Conservation (phyloP, 169 alveolate genomes). For the Plasmodium vinckei region DNA sequence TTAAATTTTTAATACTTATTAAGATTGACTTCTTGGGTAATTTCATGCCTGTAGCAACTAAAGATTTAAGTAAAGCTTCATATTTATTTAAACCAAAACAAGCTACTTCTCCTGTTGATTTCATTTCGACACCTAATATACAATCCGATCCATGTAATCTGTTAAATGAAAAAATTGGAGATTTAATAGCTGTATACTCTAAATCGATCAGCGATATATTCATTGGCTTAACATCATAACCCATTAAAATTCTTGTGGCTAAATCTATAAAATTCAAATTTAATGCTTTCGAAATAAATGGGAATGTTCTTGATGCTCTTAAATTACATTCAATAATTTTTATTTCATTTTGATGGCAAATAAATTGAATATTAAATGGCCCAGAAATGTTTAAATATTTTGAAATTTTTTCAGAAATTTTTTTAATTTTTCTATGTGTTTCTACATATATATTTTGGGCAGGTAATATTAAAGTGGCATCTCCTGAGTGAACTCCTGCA, state of each 20-base stretch:
- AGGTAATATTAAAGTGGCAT: slow-evolving; percentile 91
- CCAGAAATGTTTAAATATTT: slow-evolving; percentile 89
- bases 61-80: slow-evolving; percentile 91
- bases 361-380: slow-evolving; percentile 92
- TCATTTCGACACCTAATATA: slow-evolving; percentile 93
- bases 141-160: slow-evolving; percentile 90
- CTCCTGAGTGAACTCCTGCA: slow-evolving; percentile 93
- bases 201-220: slow-evolving; percentile 89
- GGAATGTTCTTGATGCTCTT: slow-evolving; percentile 91
- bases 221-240: slow-evolving; percentile 88
- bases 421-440: slow-evolving; percentile 89
- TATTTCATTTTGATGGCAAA: slow-evolving; percentile 90
- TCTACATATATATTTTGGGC: slow-evolving; percentile 92
- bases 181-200: slow-evolving; percentile 89
- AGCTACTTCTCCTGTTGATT: slow-evolving; percentile 92
- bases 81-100: slow-evolving; percentile 89
- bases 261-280: slow-evolving; percentile 89
- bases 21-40: slow-evolving; percentile 82
- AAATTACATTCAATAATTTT: slow-evolving; percentile 93
- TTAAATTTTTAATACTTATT: slow-evolving; percentile 80
- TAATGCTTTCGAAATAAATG: slow-evolving; percentile 89
- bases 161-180: slow-evolving; percentile 90
- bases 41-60: slow-evolving; percentile 88
- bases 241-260: slow-evolving; percentile 85
- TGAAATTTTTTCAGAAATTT: slow-evolving; percentile 89